A percentile compares a stretch with the other conserved stretches of the same genome.
phyloP scores from a whole-genome alignment of 106 monocot species.

The Xerophyta viscosa region DNA sequence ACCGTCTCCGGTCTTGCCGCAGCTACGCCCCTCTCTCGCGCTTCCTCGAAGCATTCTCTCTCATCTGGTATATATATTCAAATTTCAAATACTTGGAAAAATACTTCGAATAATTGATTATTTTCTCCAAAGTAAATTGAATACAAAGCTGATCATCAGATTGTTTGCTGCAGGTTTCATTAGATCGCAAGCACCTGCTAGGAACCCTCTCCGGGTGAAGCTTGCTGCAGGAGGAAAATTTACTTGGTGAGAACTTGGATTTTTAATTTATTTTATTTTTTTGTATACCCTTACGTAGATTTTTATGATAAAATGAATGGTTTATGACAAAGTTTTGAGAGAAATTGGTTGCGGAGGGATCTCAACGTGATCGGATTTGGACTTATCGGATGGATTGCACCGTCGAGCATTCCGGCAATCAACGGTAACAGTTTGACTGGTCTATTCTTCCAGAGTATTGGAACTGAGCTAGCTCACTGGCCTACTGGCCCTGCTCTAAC shows the following conservation, averaged over 20 bases:
- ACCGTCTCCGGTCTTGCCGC: conserved; percentile 39
- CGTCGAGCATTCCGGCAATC: conserved; percentile 86
- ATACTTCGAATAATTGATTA: too few species aligned
- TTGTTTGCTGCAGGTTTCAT: conserved; percentile 34
- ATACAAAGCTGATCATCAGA: not conserved
- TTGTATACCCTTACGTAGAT: not conserved
- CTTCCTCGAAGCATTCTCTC: conserved; percentile 20
- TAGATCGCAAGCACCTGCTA: conserved; percentile 31
- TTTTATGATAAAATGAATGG: not conserved
- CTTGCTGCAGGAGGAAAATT: conserved; percentile 49
- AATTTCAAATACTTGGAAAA: too few species aligned
- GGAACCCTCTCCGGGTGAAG: conserved; percentile 50
- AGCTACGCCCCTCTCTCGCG: conserved; percentile 14
- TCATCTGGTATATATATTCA: conserved; percentile 16
- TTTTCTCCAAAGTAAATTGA: not conserved
- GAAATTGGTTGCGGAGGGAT: conserved; percentile 65
- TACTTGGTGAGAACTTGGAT: conserved; percentile 41
- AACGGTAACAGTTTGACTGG: conserved; percentile 83
- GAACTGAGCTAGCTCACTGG: conserved; percentile 81
- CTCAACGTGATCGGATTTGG: conserved; percentile 79
- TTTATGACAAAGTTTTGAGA: conserved; percentile 46
- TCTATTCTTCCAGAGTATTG: conserved; percentile 93
- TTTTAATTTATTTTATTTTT: not conserved
- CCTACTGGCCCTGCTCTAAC: conserved; percentile 81
- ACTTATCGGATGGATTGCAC: conserved; percentile 83